Base-by-base conservation (phyloP, 2,329 filamentous ascomycete species). In the Fusarium verticillioides region DNA sequence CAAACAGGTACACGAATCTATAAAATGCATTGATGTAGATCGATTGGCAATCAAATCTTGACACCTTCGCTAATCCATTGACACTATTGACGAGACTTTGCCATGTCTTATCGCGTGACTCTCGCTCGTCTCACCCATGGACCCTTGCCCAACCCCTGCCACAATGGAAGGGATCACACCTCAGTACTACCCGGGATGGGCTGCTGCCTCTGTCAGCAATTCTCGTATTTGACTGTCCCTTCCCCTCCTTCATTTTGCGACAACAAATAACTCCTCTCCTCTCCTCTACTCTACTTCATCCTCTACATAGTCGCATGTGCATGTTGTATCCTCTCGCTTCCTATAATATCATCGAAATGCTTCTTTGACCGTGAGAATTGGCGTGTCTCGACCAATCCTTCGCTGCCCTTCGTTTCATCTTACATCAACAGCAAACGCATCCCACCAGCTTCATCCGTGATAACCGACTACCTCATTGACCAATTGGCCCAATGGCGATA, bases 401-500 rank as follows among this genome's bases (percentile, higher is more conserved):
- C 54, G 16, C 54, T 66, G 58, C 42, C 40, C 26, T 49, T 65
- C 64, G 37, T 56, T 52, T 30, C 37, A 39, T 66, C 37, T 39
- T 65, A 53, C n/a, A 42, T 39, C 54, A 36, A 58, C 50, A 57
- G 60, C 44, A 39, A 47, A 54, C 36, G 18, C 40, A 34, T 34
- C 32, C 18, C 12, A 26, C 18, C 30, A 43, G 26, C 26, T 36
- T 67, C 13, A 12, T 30, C 32, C 28, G 34, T 66, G 28, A 52
- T 18, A 32, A 26, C 23, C 46, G 32, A 19, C 47, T 60, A 18
- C 36, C 39, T 56, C 52, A n/a, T 34, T 39, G 39, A 54, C 36
- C 53, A 50, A 49, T 42, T 67, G 73, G 60, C 44, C 26, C 52
- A 32, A 67, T 84, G 81, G 77, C 76, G 23, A 78, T 77, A 66